Percentiles rank a stretch among this genome's conserved stretches.
Conservation (phyloP, 1,284 basidiomycete genomes). For the Naganishia albida region DNA sequence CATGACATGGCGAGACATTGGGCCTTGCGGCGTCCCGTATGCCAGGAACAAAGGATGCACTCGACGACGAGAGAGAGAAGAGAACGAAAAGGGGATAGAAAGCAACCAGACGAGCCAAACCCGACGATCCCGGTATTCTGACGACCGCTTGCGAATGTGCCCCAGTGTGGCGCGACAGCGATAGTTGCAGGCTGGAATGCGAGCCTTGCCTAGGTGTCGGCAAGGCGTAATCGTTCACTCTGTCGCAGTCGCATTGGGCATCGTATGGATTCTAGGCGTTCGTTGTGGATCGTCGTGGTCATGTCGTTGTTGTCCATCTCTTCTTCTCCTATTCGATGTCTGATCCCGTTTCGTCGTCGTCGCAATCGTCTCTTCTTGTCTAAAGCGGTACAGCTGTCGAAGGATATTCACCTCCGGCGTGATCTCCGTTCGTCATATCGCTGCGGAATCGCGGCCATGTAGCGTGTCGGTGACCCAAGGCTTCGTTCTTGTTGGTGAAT, state of each 20-base stretch:
- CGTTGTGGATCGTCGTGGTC: background rate
- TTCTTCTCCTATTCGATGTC: background rate
- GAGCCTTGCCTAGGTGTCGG: background rate
- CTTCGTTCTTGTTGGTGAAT: background rate
- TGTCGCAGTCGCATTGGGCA: background rate
- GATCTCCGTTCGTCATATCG: background rate
- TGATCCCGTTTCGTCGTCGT: background rate
- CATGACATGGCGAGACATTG: constrained; percentile 2
- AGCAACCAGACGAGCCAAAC: constrained; percentile 3
- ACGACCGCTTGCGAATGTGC: background rate
- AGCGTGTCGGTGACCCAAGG: background rate
- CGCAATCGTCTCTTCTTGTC: background rate
- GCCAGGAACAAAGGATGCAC: background rate
- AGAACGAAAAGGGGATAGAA: background rate
- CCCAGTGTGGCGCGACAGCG: background rate
- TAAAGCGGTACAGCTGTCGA: background rate
- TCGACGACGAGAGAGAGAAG: constrained; percentile 14
- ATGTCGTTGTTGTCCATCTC: background rate
- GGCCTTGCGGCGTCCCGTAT: constrained; percentile 13
- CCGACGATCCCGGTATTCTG: constrained; percentile 1
- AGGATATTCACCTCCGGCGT: constrained; percentile 3
- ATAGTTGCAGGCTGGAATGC: too few relatives aligned
- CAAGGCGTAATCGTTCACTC: background rate
- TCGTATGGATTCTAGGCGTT: background rate
- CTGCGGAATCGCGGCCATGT: background rate